Evolutionary conservation across 441 rosid genomes (phyloP), one percentile per base, ranked within the genome.

Genomic region (Pelargonium cotyledonis): DNA sequence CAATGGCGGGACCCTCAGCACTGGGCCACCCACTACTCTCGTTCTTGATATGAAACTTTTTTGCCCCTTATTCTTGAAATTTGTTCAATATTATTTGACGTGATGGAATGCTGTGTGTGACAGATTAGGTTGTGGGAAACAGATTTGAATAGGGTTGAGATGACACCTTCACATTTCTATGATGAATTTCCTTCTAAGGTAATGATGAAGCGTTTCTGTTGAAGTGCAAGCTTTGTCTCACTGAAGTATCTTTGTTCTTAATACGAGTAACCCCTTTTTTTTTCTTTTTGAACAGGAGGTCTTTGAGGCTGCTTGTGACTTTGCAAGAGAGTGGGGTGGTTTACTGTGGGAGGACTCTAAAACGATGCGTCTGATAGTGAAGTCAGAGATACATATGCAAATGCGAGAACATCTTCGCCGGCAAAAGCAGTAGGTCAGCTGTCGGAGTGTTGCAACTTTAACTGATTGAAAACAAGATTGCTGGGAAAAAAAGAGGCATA

Each of bases 101-200:
- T 64, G 43, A 60, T 44, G 12, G 65, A 26, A 47, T 72, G 14
- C 12, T 73, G 65, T 72, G 65, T 72, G 16, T 73, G 75, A 53
- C 83, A 94, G 97, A 90, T 95, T 77, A 83, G 98, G 81, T 83
- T 92, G 71, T 92, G 99, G 99, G 99, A 95, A 81, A 29, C 90
- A 11, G 99, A 95, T 83, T 73, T 92, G 75, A 90, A 95, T 77
- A 84, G 99, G 79, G 92, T 88, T 51, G 99, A 95, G 84, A 88
- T 80, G 87, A 84, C 86, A 4, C 87, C 84, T 41, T 83, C 92
- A 4, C 88, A 95, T 80, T 78, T 85, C 70, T 90, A 88, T 44
- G 96, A 92, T 19, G 99, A 90, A 73, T 95, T 95, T 78, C 98
- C 96, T 51, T 79, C 97, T 1, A 78, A 82, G 84, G 99, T 94